Evolutionary conservation across 805 yeast species (phyloP), one percentile per base, ranked within the genome.

Genomic region (Candida takata): DNA sequence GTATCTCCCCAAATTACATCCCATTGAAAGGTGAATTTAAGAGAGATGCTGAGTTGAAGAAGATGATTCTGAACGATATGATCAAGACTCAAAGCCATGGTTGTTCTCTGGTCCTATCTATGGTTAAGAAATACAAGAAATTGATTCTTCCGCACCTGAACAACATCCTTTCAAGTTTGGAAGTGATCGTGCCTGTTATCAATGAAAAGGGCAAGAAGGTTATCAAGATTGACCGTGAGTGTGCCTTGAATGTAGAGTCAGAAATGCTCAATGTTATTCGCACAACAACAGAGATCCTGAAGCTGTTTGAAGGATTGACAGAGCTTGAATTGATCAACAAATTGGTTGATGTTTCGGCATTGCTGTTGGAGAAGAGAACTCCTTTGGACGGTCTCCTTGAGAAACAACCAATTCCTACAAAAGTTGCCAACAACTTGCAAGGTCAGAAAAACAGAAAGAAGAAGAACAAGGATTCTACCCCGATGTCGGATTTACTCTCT

Each of bases 401-500:
- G 14, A 49, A 54, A 31, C 64, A 45, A 65, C 72, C 39, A 47
- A 34, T 32, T 48, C 35, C 36, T 38, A 24, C 20, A 14, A 8
- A 35, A 16, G 12, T 16, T 12, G 27, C 21, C 15, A 41, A 41
- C 23, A 49, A 49, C 16, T 39, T 30, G 7, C 47, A 36, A 16
- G 38, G 32, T 14, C 30, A 37, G 12, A 42, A 42, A 31, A 64
- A 62, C 38, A 62, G 63, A 45, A 58, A 62, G 48, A 67, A 66
- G 48, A 72, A 67, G 43, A 57, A 52, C 31, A 57, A 58, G 26
- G 58, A 57, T 13, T 44, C 72, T 1, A 64, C 66, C 19, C 76
- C 86, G 4, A 58, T 79, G 42, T 72, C 88, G 8, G 94, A 83
- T 58, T 52, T 81, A 21, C 62, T 80, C 31, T 76, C 87, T 1